phyloP scores from a whole-genome alignment of 2,329 filamentous ascomycete species.

The Geosmithia morbida region DNA sequence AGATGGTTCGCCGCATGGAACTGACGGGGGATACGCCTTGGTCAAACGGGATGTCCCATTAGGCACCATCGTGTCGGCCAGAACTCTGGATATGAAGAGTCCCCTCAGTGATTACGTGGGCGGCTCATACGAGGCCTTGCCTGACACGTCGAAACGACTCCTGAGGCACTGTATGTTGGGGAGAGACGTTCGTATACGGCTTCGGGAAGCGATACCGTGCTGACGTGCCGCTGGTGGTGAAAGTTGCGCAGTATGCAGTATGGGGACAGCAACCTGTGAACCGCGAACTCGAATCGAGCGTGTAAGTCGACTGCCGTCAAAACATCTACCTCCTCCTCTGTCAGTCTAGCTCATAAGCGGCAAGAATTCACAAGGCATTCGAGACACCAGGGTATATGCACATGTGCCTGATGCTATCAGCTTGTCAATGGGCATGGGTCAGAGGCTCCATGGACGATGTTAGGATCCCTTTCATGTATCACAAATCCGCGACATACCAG shows the following conservation, averaged over 20 bases:
- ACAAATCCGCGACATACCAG: constrained; percentile 30
- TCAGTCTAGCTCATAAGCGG: constrained; percentile 5
- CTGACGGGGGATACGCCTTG: neutral
- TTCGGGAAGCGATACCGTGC: neutral
- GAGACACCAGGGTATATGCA: constrained; percentile 29
- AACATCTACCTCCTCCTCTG: neutral
- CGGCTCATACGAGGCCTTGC: constrained; percentile 15
- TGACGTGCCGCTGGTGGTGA: neutral
- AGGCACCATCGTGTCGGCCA: neutral
- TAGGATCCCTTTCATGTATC: constrained; percentile 28
- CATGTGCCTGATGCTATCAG: constrained; percentile 27
- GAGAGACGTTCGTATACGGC: neutral
- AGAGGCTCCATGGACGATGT: constrained; percentile 28
- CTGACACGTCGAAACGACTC: constrained; percentile 14
- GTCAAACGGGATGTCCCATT: neutral
- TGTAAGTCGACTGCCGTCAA: constrained; percentile 7
- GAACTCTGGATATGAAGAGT: neutral
- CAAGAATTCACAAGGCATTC: constrained; percentile 25
- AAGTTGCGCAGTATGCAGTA: constrained; percentile 25
- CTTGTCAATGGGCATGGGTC: constrained; percentile 30
- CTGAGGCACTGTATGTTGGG: constrained; percentile 11
- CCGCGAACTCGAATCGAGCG: constrained; percentile 15
- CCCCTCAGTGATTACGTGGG: constrained; percentile 14
- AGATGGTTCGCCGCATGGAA: neutral
- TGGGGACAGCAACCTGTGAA: constrained; percentile 24